Conservation (phyloP, 352 stramenopile genomes). For the Pythium periplocum region DNA sequence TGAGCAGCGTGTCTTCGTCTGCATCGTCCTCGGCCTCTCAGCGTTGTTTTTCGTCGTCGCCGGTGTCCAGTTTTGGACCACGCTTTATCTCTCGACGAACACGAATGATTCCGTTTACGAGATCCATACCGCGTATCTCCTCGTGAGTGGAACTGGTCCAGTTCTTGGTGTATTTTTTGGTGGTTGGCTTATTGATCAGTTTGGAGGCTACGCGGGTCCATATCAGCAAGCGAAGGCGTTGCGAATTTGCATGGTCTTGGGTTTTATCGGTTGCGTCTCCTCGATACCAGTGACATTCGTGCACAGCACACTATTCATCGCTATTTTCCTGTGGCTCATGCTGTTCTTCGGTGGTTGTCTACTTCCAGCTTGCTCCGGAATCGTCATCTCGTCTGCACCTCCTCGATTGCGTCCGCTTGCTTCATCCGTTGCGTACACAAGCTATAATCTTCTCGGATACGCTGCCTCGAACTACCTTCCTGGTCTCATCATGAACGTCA, state of each 20-base stretch:
- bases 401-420: constrained; percentile 56
- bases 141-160: constrained; percentile 70
- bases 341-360: constrained; percentile 75
- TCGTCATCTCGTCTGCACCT: constrained; percentile 72
- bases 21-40: constrained; percentile 72
- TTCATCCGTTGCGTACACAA: constrained; percentile 74
- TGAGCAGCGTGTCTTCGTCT: constrained; percentile 65
- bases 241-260: constrained; percentile 68
- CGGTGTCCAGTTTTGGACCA: constrained; percentile 82
- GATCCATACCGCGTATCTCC: constrained; percentile 68
- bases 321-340: constrained; percentile 76
- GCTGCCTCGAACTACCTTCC: constrained; percentile 81
- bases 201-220: constrained; percentile 64
- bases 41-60: constrained; percentile 82
- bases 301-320: constrained; percentile 58
- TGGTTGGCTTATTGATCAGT: constrained; percentile 77
- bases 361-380: constrained; percentile 76
- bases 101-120: constrained; percentile 70
- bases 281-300: constrained; percentile 67
- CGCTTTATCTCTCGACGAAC: constrained; percentile 78
- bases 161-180: constrained; percentile 86
- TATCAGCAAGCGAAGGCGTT: constrained; percentile 64
- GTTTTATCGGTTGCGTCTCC: constrained; percentile 35
- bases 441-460: constrained; percentile 86
- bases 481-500: constrained; percentile 79